Evolutionary conservation across 2,329 filamentous ascomycete genomes (phyloP).

Genomic region (Xylaria sp.): DNA sequence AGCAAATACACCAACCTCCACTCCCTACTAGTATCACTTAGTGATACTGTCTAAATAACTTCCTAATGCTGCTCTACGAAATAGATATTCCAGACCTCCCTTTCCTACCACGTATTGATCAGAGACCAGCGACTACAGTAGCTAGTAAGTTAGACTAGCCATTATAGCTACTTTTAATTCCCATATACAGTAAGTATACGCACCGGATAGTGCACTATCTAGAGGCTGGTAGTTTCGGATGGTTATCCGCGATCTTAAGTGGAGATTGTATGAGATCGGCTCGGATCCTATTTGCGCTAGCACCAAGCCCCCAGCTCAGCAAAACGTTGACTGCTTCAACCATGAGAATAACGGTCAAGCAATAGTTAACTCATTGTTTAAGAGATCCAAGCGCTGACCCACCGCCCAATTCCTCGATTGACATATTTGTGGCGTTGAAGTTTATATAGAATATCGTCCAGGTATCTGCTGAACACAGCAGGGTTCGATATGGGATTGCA

Average conservation of each 20-base stretch:
- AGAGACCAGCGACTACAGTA: not conserved
- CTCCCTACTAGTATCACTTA: not conserved
- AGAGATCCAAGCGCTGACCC: too few relatives aligned
- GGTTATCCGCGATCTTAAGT: constrained; percentile 6
- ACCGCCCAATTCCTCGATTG: too few relatives aligned
- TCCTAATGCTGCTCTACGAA: not conserved
- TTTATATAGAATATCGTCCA: too few relatives aligned
- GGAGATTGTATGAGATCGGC: not conserved
- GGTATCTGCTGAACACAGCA: too few relatives aligned
- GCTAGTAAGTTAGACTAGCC: not conserved
- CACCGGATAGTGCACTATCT: not conserved
- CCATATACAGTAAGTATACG: not conserved
- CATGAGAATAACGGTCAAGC: too few relatives aligned
- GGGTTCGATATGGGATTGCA: too few relatives aligned
- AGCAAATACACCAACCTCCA: not conserved
- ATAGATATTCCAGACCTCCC: not conserved
- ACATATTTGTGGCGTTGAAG: too few relatives aligned
- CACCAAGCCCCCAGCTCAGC: too few relatives aligned
- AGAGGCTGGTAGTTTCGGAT: not conserved
- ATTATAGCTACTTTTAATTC: not conserved
- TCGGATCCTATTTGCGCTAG: too few relatives aligned
- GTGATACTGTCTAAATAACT: not conserved
- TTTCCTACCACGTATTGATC: not conserved
- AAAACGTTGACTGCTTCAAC: too few relatives aligned
- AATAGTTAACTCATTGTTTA: too few relatives aligned